phyloP scores from a whole-genome alignment of 1,139 yeast genomes.

The Candida buenavistaensis region DNA sequence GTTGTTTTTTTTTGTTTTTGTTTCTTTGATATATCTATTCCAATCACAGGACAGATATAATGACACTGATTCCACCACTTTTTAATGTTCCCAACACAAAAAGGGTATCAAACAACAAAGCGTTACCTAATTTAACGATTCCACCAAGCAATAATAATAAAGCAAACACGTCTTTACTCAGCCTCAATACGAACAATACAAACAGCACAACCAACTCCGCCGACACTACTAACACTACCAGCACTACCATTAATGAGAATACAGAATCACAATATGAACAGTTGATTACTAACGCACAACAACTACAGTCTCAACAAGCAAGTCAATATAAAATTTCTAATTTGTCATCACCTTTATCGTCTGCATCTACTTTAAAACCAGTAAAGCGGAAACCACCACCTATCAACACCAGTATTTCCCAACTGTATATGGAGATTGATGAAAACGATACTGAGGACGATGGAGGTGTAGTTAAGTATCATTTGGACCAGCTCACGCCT shows the following conservation, averaged over 20 bases:
- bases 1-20: no score
- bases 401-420: conserved; percentile 21
- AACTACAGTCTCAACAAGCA: background rate
- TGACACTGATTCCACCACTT: conserved; percentile 17
- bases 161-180: conserved; percentile 9
- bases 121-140: conserved; percentile 15
- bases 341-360: conserved; percentile 5
- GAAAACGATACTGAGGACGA: background rate
- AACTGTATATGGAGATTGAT: conserved; percentile 1
- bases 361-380: conserved; percentile 16
- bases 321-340: no score
- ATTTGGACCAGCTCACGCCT: conserved; percentile 63
- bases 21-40: no score
- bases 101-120: conserved; percentile 10
- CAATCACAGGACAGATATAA: conserved; percentile 1
- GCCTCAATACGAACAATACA: no score
- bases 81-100: conserved; percentile 19
- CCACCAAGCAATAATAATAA: conserved; percentile 14
- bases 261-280: conserved; percentile 1
- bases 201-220: no score
- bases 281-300: conserved; percentile 3
- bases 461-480: conserved; percentile 13
- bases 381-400: conserved; percentile 44
- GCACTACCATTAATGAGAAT: background rate
- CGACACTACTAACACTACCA: no score